Conservation (phyloP, 768 basidiomycete species). For the Heimioporus sp. region DNA sequence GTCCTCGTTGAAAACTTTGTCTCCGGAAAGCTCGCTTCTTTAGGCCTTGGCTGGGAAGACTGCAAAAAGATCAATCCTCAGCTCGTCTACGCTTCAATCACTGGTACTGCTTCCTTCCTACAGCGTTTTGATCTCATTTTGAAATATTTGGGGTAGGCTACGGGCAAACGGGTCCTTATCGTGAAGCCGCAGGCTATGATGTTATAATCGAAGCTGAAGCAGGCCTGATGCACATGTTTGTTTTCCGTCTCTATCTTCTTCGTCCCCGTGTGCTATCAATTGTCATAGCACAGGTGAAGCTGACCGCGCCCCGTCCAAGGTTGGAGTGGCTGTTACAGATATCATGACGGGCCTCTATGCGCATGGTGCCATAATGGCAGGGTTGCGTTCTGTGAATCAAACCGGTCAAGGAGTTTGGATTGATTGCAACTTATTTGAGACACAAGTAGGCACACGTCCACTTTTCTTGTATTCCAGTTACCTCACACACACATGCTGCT, state of each 20-base stretch:
- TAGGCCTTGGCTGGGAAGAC: conserved; percentile 86
- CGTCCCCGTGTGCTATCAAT: conserved; percentile 10
- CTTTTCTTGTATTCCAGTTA: not conserved
- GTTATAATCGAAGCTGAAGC: conserved; percentile 88
- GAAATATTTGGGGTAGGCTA: conserved; percentile 46
- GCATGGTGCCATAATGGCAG: conserved; percentile 92
- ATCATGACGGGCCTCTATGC: conserved; percentile 87
- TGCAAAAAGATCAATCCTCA: conserved; percentile 73
- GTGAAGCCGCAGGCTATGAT: conserved; percentile 83
- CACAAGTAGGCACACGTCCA: conserved; percentile 54
- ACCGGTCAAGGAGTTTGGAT: conserved; percentile 90
- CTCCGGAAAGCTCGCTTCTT: conserved; percentile 76
- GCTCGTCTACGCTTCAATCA: conserved; percentile 87
- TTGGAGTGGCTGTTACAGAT: conserved; percentile 94
- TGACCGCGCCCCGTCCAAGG: conserved; percentile 83
- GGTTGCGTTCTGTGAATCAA: conserved; percentile 72
- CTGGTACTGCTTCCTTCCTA: conserved; percentile 48
- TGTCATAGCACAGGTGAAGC: conserved; percentile 77
- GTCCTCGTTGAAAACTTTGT: conserved; percentile 90
- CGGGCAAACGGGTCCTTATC: conserved; percentile 88
- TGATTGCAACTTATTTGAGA: conserved; percentile 90
- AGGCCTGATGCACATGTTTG: conserved; percentile 91
- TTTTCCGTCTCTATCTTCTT: conserved; percentile 16
- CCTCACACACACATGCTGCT: not conserved
- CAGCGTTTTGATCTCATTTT: not conserved